phyloP scores from a whole-genome alignment of 306 rosid species.

The Boehmeria nivea region DNA sequence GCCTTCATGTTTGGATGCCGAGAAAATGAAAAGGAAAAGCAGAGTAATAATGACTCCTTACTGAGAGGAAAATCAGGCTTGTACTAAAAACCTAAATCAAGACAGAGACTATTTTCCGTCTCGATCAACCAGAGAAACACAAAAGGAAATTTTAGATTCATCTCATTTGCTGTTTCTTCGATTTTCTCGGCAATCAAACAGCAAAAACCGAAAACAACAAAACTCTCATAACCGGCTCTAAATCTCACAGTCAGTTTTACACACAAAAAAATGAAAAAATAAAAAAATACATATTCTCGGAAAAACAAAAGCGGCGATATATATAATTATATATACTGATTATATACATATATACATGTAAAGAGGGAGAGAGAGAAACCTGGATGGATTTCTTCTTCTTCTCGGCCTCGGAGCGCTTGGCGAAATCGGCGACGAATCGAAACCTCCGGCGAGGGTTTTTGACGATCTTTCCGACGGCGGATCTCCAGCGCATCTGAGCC shows the following conservation, averaged over 20 bases:
- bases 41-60: too few relatives aligned
- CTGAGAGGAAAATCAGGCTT: too few relatives aligned
- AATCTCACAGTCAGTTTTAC: too few relatives aligned
- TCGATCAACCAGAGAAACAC: too few relatives aligned
- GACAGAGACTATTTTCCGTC: too few relatives aligned
- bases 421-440: conserved; percentile 79
- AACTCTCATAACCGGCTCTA: too few relatives aligned
- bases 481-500: conserved; percentile 60
- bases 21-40: conserved; percentile 6
- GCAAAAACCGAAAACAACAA: too few relatives aligned
- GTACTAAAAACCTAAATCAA: too few relatives aligned
- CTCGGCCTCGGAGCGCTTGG: conserved; percentile 54
- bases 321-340: neutral
- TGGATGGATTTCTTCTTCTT: conserved; percentile 52
- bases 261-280: neutral
- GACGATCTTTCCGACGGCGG: conserved; percentile 61
- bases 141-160: too few relatives aligned
- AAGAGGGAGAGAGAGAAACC: conserved; percentile 29
- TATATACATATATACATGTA: neutral
- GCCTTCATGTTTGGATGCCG: neutral
- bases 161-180: too few relatives aligned
- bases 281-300: neutral
- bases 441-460: conserved; percentile 70
- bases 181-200: too few relatives aligned
- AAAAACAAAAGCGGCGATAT: too few relatives aligned